Percentiles rank a stretch among this genome's conserved stretches.
Evolutionary conservation across 2,329 filamentous ascomycete species (phyloP).

Genomic region (Neocucurbitaria cava): DNA sequence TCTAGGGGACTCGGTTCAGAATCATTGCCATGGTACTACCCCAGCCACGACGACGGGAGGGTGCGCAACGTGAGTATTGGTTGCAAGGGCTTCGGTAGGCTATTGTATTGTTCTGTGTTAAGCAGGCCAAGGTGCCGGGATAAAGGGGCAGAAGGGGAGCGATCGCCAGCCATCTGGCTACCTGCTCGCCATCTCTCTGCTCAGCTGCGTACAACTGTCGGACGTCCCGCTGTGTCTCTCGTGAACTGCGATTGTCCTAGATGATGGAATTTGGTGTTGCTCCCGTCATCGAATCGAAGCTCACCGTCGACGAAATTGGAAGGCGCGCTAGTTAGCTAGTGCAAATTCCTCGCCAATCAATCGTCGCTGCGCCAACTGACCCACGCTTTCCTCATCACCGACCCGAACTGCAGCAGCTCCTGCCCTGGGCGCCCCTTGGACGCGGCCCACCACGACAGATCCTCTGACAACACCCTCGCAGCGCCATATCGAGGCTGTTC

Average conservation of each 20-base stretch:
- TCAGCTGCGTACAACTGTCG: not conserved
- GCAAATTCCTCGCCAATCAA: slow-evolving; percentile 17
- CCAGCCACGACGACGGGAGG: slow-evolving; percentile 37
- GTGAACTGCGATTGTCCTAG: slow-evolving; percentile 5
- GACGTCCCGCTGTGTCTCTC: not conserved
- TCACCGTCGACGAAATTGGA: slow-evolving; percentile 5
- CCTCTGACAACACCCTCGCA: slow-evolving; percentile 22
- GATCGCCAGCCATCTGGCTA: not conserved
- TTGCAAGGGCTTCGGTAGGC: slow-evolving; percentile 21
- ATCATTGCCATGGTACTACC: slow-evolving; percentile 28
- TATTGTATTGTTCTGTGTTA: not conserved
- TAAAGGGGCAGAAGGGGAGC: slow-evolving; percentile 5
- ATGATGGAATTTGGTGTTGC: slow-evolving; percentile 10
- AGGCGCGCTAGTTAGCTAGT: slow-evolving; percentile 1
- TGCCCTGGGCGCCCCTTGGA: slow-evolving; percentile 23
- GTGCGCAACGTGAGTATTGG: slow-evolving; percentile 24
- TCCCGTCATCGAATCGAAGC: slow-evolving; percentile 11
- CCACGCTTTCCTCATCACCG: slow-evolving; percentile 10
- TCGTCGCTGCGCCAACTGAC: slow-evolving; percentile 7
- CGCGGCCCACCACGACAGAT: slow-evolving; percentile 12
- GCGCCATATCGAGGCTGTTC: slow-evolving; percentile 25
- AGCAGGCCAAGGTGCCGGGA: slow-evolving; percentile 3
- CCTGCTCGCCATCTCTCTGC: not conserved
- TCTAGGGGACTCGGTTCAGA: slow-evolving; percentile 9
- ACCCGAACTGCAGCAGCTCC: slow-evolving; percentile 11